These are phyloP conservation scores for Candida patagonica DNA, from an alignment of 805 yeast genomes.

Conservation along the genomic window DNA sequence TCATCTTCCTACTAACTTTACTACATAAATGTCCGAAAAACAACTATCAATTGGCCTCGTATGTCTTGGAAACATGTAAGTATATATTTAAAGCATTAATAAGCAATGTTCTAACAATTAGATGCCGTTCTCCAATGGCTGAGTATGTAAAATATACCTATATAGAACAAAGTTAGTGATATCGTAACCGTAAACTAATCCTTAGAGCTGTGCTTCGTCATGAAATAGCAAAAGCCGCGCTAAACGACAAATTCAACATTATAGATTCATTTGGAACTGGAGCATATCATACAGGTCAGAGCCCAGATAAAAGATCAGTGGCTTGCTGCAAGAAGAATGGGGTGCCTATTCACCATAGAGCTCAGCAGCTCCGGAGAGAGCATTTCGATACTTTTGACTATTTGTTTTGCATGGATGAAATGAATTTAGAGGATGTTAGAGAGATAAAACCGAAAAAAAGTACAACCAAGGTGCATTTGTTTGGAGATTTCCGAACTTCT, in stretches of 20 bases:
- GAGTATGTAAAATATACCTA: slow-evolving; percentile 34
- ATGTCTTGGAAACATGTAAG: slow-evolving; percentile 81
- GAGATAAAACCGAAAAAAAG: slow-evolving; percentile 34
- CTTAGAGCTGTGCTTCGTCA: slow-evolving; percentile 62
- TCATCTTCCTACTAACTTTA: too few relatives aligned
- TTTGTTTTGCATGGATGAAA: slow-evolving; percentile 47
- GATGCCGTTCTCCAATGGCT: slow-evolving; percentile 97
- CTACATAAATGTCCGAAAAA: slow-evolving; percentile 6
- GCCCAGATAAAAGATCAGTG: slow-evolving; percentile 69
- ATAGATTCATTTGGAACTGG: slow-evolving; percentile 89
- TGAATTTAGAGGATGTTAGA: slow-evolving; percentile 36
- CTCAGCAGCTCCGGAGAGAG: slow-evolving; percentile 74
- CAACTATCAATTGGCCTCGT: slow-evolving; percentile 62
- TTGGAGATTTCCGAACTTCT: slow-evolving; percentile 74
- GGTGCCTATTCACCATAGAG: slow-evolving; percentile 64
- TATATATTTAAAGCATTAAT: background rate
- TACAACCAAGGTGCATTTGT: slow-evolving; percentile 32
- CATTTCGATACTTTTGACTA: slow-evolving; percentile 47
- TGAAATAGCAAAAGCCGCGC: slow-evolving; percentile 44
- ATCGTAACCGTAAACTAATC: background rate
- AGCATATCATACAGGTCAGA: slow-evolving; percentile 73
- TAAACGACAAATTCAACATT: slow-evolving; percentile 34
- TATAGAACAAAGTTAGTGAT: background rate
- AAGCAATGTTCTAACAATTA: slow-evolving; percentile 18
- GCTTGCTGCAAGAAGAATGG: slow-evolving; percentile 60